Evolutionary conservation across 2,329 filamentous ascomycete species (phyloP).

Genomic region (Eutypa lata): DNA sequence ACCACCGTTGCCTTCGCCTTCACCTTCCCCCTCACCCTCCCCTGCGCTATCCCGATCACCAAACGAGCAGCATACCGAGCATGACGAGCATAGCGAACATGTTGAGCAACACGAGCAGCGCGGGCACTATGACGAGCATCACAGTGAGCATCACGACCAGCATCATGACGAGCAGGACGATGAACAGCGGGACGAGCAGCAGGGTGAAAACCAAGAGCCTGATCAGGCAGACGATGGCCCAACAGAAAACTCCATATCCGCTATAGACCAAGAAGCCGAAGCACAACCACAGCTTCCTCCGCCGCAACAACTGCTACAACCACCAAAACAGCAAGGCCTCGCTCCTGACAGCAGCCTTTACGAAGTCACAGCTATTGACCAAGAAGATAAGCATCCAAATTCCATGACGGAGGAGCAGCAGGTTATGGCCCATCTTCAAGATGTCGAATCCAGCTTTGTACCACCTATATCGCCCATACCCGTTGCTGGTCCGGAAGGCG

Average conservation of each 20-base stretch:
- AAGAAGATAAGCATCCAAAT: slow-evolving; percentile 39
- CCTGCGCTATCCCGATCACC: neutral
- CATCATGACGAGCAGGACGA: neutral
- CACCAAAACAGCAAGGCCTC: slow-evolving; percentile 10
- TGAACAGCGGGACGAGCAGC: neutral
- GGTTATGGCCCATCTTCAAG: slow-evolving; percentile 55
- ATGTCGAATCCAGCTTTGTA: slow-evolving; percentile 65
- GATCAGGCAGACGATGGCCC: neutral
- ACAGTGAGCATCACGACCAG: too few relatives aligned
- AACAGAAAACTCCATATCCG: neutral
- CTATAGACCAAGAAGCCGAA: neutral
- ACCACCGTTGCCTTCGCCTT: neutral
- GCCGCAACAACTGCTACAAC: slow-evolving; percentile 1
- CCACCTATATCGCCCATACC: slow-evolving; percentile 55
- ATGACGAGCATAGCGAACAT: neutral
- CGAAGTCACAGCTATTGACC: slow-evolving; percentile 24
- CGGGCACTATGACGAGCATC: too few relatives aligned
- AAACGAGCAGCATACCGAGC: neutral
- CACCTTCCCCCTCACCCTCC: neutral
- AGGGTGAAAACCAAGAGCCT: neutral
- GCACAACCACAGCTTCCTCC: neutral
- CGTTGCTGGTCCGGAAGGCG: slow-evolving; percentile 39
- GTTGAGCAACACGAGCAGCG: too few relatives aligned
- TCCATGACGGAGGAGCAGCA: slow-evolving; percentile 49
- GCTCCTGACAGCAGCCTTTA: slow-evolving; percentile 23